Conservation (phyloP, 164 flowering plant species). For the Houttuynia cordata region DNA sequence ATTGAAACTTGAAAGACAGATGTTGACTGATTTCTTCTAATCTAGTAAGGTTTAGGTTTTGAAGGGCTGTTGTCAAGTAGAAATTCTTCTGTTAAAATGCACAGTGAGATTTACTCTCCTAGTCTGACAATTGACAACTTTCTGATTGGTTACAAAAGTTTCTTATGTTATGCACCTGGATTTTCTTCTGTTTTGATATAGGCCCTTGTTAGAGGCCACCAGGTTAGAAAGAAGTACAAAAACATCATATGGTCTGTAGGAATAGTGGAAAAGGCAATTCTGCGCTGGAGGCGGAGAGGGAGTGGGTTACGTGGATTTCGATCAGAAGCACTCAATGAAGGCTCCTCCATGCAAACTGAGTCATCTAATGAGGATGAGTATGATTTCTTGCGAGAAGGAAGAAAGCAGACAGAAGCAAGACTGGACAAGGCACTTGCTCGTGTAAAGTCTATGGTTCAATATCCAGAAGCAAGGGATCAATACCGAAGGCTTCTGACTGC, state of each 20-base stretch:
- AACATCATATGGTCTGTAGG: slow-evolving; percentile 88
- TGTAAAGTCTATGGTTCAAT: slow-evolving; percentile 91
- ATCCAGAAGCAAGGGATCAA: slow-evolving; percentile 91
- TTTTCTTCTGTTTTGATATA: slow-evolving; percentile 8
- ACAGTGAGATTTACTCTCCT: neutral
- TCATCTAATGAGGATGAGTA: slow-evolving; percentile 68
- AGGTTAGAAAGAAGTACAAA: slow-evolving; percentile 72
- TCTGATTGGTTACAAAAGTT: neutral
- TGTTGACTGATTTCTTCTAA: too few relatives aligned
- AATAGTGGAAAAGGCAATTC: slow-evolving; percentile 77
- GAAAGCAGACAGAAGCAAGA: slow-evolving; percentile 78
- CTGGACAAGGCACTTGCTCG: slow-evolving; percentile 79
- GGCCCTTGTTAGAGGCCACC: slow-evolving; percentile 99
- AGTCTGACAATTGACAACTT: neutral
- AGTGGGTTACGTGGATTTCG: slow-evolving; percentile 84
- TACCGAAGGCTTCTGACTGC: slow-evolving; percentile 70
- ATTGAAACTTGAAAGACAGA: too few relatives aligned
- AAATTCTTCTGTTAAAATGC: neutral
- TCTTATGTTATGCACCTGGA: neutral
- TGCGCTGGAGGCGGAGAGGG: slow-evolving; percentile 98
- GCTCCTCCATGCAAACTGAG: slow-evolving; percentile 13
- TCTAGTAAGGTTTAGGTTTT: too few relatives aligned
- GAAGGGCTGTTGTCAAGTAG: neutral
- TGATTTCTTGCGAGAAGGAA: slow-evolving; percentile 83
- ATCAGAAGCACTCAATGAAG: slow-evolving; percentile 38